phyloP scores from a whole-genome alignment of 257 asterid species.

The Scutellaria baicalensis region DNA sequence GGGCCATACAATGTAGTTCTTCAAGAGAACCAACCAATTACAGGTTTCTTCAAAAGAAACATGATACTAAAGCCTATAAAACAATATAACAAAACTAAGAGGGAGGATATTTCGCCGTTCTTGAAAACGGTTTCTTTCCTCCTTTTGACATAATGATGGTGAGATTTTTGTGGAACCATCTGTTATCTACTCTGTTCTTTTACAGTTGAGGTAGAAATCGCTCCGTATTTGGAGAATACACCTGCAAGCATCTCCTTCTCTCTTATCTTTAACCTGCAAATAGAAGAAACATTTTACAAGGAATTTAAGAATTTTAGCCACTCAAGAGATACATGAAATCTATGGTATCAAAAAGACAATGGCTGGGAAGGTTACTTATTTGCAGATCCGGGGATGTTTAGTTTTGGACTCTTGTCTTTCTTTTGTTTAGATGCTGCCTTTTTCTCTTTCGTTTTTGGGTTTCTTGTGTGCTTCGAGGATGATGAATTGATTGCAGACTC shows the following conservation, averaged over 20 bases:
- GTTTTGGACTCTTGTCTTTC: constrained; percentile 36
- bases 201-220: constrained; percentile 24
- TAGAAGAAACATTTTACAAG: not conserved
- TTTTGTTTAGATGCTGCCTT: constrained; percentile 33
- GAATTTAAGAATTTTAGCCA: not conserved
- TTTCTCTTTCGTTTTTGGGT: constrained; percentile 27
- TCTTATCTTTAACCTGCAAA: constrained; percentile 60
- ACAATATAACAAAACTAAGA: not conserved
- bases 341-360: not conserved
- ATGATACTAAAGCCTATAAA: not conserved
- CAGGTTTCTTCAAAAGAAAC: not conserved
- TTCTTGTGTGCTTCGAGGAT: constrained; percentile 22
- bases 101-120: not conserved
- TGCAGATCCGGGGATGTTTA: constrained; percentile 70
- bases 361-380: constrained; percentile 41
- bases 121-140: not conserved
- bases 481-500: constrained; percentile 17
- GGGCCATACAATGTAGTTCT: not conserved
- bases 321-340: not conserved
- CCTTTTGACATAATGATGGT: not conserved
- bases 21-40: not conserved
- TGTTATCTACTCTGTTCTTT: constrained; percentile 27
- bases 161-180: not conserved
- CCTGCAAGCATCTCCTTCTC: constrained; percentile 66
- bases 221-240: constrained; percentile 71